Evolutionary conservation across 305 asterid genomes (phyloP), one percentile per base, ranked within the genome.

Genomic region (Fraxinus floribunda): DNA sequence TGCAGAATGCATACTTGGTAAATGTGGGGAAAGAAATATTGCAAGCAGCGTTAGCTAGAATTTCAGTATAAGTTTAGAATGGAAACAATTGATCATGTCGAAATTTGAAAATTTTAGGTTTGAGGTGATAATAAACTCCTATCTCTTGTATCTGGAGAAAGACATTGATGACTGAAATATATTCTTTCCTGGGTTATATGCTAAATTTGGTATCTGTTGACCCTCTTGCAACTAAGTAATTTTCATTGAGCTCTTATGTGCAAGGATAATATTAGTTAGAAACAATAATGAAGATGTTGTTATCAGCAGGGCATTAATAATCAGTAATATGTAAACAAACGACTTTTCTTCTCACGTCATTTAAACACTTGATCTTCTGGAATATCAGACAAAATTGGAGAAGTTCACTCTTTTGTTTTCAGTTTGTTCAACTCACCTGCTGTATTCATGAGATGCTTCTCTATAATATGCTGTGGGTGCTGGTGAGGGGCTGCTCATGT

Each of bases 371-470:
- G 39, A 68, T 29, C 75, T 68, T 68, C 75, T 68, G 75, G 75
- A 68, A 68, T 30, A 68, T 68, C 20, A 0, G 75, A 68, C 75
- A 68, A 68, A 68, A 26, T 30, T 68, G 75, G 38, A 68, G 75
- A 29, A 68, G 20, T 68, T 68, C 75, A 29, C 39, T 26, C 39
- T 68, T 68, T 68, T 68, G 75, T 68, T 26, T 68, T 68, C 75
- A n/a, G n/a, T n/a, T 68, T 68, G 75, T 68, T 68, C 75, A 68
- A 68, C 75, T 68, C 75, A 68, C 39, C 75, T 29, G 39, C 39
- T 68, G 75, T 68, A 68, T 68, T 30, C 13, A 68, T 68, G 75
- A 68, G 38, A 10, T 30, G 36, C 16, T 68, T 29, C 75, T 68
- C 75, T 26, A 68, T 29, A 68, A 26, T 68, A 68, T 68, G 75